phyloP scores from a whole-genome alignment of 805 yeast species.

The Kuraishia capsulata region DNA sequence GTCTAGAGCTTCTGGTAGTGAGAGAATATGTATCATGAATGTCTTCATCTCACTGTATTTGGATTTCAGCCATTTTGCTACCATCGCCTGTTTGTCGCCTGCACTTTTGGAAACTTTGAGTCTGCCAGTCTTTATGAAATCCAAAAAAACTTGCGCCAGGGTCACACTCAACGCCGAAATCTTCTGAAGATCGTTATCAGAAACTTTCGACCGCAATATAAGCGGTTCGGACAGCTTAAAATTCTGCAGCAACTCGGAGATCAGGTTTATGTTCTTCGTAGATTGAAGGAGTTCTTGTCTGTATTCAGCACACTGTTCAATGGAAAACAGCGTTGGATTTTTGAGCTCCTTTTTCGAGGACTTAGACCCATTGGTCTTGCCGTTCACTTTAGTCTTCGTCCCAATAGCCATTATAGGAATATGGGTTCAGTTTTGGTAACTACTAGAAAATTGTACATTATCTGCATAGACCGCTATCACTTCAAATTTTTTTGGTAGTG shows the following conservation, averaged over 20 bases:
- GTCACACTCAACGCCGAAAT: slow-evolving; percentile 21
- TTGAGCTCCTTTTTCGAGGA: neutral
- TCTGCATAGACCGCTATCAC: neutral
- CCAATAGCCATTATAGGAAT: neutral
- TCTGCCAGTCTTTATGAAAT: slow-evolving; percentile 31
- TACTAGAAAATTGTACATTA: neutral
- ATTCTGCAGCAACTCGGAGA: slow-evolving; percentile 35
- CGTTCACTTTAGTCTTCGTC: neutral
- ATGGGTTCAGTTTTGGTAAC: neutral
- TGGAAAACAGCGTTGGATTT: slow-evolving; percentile 4
- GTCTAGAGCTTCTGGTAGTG: slow-evolving; percentile 22
- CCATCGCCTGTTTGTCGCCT: slow-evolving; percentile 34
- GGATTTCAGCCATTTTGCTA: slow-evolving; percentile 56
- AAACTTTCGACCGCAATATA: neutral
- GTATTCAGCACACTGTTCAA: slow-evolving; percentile 15
- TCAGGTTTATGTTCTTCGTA: slow-evolving; percentile 44
- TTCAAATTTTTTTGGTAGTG: neutral
- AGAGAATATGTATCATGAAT: slow-evolving; percentile 31
- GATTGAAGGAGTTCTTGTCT: slow-evolving; percentile 27
- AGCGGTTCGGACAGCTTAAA: slow-evolving; percentile 8
- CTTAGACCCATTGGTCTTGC: neutral
- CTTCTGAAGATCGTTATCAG: slow-evolving; percentile 11
- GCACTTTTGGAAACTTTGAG: slow-evolving; percentile 24
- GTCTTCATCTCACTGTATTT: slow-evolving; percentile 47
- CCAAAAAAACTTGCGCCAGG: slow-evolving; percentile 38